Percentiles rank a stretch among this genome's conserved stretches.
Conservation (phyloP, 306 rosid genomes). For the Luffa aegyptiaca region DNA sequence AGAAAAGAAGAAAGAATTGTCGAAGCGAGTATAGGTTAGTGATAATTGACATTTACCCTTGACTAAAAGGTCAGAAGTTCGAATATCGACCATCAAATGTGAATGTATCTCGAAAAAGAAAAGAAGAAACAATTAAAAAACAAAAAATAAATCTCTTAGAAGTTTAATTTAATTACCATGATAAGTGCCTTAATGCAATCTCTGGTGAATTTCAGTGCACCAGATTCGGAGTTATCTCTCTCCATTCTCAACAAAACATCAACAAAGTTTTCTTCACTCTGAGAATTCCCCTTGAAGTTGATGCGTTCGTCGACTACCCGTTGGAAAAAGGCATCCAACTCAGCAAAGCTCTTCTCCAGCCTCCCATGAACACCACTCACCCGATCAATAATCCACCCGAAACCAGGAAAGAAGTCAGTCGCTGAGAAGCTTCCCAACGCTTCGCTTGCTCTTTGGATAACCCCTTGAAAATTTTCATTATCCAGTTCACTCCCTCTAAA, state of each 20-base stretch:
- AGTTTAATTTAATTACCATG: too few species aligned
- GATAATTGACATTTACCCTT: too few species aligned
- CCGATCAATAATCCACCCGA: constrained; percentile 33
- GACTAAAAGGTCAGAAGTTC: too few species aligned
- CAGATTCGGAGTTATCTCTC: not conserved
- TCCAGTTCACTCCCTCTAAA: not conserved
- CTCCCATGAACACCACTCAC: constrained; percentile 11
- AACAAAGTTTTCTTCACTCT: constrained; percentile 14
- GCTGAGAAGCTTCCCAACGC: constrained; percentile 23
- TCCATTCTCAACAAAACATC: constrained; percentile 16
- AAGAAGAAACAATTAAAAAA: too few species aligned
- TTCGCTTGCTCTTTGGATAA: constrained; percentile 1
- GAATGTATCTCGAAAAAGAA: too few species aligned
- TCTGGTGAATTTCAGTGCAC: not conserved
- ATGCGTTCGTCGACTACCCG: constrained; percentile 22
- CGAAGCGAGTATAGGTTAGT: too few species aligned
- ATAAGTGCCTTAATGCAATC: constrained; percentile 30
- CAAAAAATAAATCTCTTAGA: too few species aligned
- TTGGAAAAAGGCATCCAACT: constrained; percentile 33
- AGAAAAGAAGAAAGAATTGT: too few species aligned
- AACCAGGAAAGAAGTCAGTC: constrained; percentile 10
- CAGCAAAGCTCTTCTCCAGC: constrained; percentile 24
- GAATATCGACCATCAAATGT: too few species aligned
- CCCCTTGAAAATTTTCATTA: not conserved
- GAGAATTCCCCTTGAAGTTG: not conserved